Conservation (phyloP, 2,329 filamentous ascomycete genomes). For the Didymosphaeria variabile region DNA sequence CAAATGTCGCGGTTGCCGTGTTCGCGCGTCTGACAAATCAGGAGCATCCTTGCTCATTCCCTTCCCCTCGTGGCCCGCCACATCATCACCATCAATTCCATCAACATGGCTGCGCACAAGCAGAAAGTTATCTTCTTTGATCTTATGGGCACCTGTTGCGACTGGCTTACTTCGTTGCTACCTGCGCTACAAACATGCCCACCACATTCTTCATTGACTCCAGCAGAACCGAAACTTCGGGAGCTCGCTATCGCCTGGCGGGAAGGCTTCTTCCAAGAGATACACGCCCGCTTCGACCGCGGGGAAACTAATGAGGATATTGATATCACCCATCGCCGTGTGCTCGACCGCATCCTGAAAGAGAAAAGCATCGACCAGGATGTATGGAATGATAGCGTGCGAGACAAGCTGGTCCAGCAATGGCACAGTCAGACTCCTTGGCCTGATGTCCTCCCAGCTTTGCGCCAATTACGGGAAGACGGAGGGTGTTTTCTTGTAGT, state of each 20-base stretch:
- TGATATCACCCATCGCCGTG: conserved; percentile 58
- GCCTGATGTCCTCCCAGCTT: conserved; percentile 59
- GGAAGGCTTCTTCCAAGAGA: conserved; percentile 59
- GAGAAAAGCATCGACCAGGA: conserved; percentile 23
- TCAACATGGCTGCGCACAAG: conserved; percentile 3
- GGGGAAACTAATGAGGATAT: conserved; percentile 58
- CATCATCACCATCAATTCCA: neutral
- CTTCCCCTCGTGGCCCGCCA: neutral
- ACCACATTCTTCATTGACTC: conserved; percentile 16
- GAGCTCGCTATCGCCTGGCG: conserved; percentile 62
- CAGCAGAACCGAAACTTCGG: conserved; percentile 23
- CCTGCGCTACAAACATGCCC: conserved; percentile 15
- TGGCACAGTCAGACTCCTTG: conserved; percentile 63
- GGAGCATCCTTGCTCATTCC: neutral
- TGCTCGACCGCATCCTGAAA: conserved; percentile 52
- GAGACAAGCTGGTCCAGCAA: conserved; percentile 42
- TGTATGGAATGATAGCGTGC: conserved; percentile 26
- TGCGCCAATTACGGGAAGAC: conserved; percentile 54
- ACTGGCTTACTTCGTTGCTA: conserved; percentile 57
- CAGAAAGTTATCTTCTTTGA: conserved; percentile 63
- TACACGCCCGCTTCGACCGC: conserved; percentile 48
- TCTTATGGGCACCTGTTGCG: conserved; percentile 67
- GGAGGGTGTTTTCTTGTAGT: conserved; percentile 53
- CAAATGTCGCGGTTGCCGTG: neutral
- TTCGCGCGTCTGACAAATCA: conserved; percentile 4